Percentiles rank a stretch among this genome's conserved stretches.
phyloP scores from a whole-genome alignment of 441 rosid species.

The Brassica hybrid region DNA sequence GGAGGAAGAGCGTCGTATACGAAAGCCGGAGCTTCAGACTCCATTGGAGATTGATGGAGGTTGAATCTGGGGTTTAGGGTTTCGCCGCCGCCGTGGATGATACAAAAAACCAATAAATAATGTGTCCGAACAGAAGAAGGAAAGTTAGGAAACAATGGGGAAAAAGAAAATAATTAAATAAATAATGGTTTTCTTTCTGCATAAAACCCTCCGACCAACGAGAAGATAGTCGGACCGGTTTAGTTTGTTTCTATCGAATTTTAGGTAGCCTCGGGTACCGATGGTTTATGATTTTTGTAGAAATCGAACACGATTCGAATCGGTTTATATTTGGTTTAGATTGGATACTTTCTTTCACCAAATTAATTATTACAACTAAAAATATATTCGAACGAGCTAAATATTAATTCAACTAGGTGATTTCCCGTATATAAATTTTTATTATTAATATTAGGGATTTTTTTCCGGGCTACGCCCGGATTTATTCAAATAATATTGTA shows the following conservation, averaged over 20 bases:
- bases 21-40: slow-evolving; percentile 34
- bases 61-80: slow-evolving; percentile 29
- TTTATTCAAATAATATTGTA: too few relatives aligned
- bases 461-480: neutral
- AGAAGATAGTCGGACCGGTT: neutral
- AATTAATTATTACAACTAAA: too few relatives aligned
- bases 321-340: too few relatives aligned
- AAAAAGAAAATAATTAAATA: neutral
- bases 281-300: neutral
- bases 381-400: too few relatives aligned
- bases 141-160: neutral
- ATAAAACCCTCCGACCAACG: slow-evolving; percentile 13
- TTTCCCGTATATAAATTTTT: too few relatives aligned
- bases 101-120: neutral
- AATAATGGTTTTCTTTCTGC: neutral
- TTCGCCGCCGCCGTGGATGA: slow-evolving; percentile 33
- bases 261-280: neutral
- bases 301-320: neutral
- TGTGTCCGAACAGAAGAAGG: slow-evolving; percentile 12
- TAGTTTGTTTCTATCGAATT: neutral
- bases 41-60: slow-evolving; percentile 51
- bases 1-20: slow-evolving; percentile 71
- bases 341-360: too few relatives aligned
- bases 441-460: too few relatives aligned
- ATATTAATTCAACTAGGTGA: too few relatives aligned